Conservation (phyloP, 768 basidiomycete species). For the Heimioporus sp. region DNA sequence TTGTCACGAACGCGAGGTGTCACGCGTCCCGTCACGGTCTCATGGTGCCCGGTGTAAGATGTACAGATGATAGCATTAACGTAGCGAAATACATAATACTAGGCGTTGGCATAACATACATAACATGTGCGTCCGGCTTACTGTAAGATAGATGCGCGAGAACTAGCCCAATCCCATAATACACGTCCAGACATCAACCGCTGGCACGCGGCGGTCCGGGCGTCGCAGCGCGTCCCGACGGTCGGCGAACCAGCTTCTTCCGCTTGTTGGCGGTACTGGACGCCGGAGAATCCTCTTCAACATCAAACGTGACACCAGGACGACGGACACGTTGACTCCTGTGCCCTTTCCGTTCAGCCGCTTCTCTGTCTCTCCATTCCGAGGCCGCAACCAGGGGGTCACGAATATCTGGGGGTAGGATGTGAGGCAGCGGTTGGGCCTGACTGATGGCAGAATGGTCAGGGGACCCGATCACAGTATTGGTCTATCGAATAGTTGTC, state of each 20-base stretch:
- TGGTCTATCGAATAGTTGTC: constrained; percentile 42
- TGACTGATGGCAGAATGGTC: constrained; percentile 67
- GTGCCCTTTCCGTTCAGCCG: constrained; percentile 44
- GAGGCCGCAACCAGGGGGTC: constrained; percentile 64
- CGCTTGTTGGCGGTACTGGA: constrained; percentile 21
- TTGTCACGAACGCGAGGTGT: constrained; percentile 24
- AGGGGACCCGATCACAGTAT: constrained; percentile 73
- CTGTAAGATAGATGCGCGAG: constrained; percentile 19
- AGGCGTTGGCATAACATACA: constrained; percentile 29
- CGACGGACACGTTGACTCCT: constrained; percentile 41
- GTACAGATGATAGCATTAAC: neutral
- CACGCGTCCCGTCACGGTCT: constrained; percentile 24
- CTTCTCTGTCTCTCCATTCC: constrained; percentile 70
- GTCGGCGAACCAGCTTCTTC: constrained; percentile 29
- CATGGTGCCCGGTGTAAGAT: too few relatives aligned
- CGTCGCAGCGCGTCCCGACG: constrained; percentile 26
- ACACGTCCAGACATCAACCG: constrained; percentile 11
- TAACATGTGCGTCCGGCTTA: constrained; percentile 16
- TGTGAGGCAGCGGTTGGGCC: constrained; percentile 43
- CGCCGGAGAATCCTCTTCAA: constrained; percentile 50
- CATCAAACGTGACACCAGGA: constrained; percentile 67
- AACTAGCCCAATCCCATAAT: neutral
- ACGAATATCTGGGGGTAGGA: constrained; percentile 52
- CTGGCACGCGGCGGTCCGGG: constrained; percentile 17
- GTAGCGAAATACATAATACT: constrained; percentile 25